These are phyloP conservation scores for Candida dajiaensis DNA, from an alignment of 805 yeast species.

Conservation along the genomic window DNA sequence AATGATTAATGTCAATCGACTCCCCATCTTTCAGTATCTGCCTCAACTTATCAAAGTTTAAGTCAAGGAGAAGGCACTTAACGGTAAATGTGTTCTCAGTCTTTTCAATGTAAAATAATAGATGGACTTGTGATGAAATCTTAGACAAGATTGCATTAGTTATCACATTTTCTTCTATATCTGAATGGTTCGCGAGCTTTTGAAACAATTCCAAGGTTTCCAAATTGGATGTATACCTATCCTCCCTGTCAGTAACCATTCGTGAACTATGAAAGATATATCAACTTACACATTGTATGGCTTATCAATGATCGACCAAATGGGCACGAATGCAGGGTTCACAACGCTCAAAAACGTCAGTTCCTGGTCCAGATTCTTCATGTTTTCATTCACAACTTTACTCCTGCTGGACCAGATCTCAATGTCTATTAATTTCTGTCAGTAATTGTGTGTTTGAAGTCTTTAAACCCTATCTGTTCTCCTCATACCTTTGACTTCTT, in stretches of 20 bases:
- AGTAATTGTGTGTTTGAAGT: background rate
- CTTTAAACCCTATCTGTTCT: background rate
- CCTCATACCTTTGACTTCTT: background rate
- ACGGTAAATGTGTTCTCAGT: conserved; percentile 5
- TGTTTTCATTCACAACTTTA: conserved; percentile 20
- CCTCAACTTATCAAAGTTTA: conserved; percentile 8
- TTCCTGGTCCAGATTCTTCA: conserved; percentile 4
- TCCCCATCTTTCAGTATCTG: conserved; percentile 3
- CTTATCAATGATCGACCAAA: conserved; percentile 24
- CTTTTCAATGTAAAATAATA: conserved; percentile 19
- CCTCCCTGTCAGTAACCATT: background rate
- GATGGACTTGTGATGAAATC: conserved; percentile 5
- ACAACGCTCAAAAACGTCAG: conserved; percentile 14
- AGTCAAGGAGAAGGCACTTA: conserved; percentile 16
- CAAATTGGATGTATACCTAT: conserved; percentile 16
- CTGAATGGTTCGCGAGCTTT: conserved; percentile 14
- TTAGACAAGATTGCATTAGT: conserved; percentile 12
- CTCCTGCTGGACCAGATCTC: conserved; percentile 23
- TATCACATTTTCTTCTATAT: conserved; percentile 4
- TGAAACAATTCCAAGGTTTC: conserved; percentile 10
- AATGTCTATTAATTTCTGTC: conserved; percentile 8
- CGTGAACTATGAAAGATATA: background rate
- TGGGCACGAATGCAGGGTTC: conserved; percentile 17
- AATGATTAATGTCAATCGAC: conserved; percentile 2
- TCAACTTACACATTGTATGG: conserved; percentile 22